A percentile compares a stretch with the other conserved stretches of the same genome.
These are phyloP conservation scores for Epicoccum nigrum DNA, from an alignment of 2,329 filamentous ascomycete species.

Conservation along the genomic window DNA sequence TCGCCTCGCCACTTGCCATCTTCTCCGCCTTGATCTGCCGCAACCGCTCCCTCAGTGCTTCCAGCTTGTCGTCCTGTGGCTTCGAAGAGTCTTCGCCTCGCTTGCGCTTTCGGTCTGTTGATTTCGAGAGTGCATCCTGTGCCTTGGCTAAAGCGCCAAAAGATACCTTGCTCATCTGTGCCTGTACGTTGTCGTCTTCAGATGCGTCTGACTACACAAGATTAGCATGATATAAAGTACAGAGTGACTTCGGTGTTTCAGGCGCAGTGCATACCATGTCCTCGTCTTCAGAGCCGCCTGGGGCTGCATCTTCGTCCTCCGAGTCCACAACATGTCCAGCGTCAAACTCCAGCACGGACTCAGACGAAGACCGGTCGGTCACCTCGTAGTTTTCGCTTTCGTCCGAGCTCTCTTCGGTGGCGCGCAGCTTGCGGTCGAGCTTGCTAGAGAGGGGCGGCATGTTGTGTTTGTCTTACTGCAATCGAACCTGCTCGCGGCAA, in stretches of 20 bases:
- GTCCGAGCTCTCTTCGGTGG: slow-evolving; percentile 46
- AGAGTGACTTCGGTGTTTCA: accelerated
- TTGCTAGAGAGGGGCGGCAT: slow-evolving; percentile 45
- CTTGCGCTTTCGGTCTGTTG: slow-evolving; percentile 50
- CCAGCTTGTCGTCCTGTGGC: slow-evolving; percentile 55
- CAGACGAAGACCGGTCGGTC: slow-evolving; percentile 47
- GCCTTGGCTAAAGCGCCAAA: slow-evolving; percentile 92
- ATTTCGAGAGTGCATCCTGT: slow-evolving; percentile 68
- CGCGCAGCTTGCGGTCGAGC: slow-evolving; percentile 45
- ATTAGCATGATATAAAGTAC: slow-evolving; percentile 21
- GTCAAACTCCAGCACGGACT: slow-evolving; percentile 49
- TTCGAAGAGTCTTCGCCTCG: slow-evolving; percentile 47
- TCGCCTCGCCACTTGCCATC: slow-evolving; percentile 29
- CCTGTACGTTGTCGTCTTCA: slow-evolving; percentile 51
- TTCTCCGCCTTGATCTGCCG: slow-evolving; percentile 53
- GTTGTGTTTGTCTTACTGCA: slow-evolving; percentile 1
- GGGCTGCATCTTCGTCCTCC: slow-evolving; percentile 35
- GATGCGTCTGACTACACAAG: slow-evolving; percentile 37
- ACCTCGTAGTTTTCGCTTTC: slow-evolving; percentile 49
- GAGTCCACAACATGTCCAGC: slow-evolving; percentile 44
- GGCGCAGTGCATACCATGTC: slow-evolving; percentile 27
- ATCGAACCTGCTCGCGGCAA: neutral
- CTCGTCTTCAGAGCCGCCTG: slow-evolving; percentile 28
- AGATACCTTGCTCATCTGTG: slow-evolving; percentile 67
- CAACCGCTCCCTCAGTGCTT: slow-evolving; percentile 53